phyloP scores from a whole-genome alignment of 805 yeast species.

The Saccharomycopsis sp. region DNA sequence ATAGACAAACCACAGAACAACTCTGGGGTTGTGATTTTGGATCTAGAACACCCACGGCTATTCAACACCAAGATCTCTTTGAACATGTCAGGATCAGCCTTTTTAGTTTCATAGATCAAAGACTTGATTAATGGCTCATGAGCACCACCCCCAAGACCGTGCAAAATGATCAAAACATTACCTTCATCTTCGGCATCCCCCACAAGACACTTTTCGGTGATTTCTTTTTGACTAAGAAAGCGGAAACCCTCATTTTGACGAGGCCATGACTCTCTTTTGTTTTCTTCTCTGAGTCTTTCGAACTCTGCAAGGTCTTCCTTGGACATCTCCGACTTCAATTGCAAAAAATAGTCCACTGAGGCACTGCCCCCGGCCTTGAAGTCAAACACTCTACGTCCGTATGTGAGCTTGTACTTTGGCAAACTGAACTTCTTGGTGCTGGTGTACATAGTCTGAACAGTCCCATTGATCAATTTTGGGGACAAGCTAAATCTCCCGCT shows the following conservation, averaged over 20 bases:
- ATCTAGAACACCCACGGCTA: slow-evolving; percentile 72
- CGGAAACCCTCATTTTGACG: slow-evolving; percentile 64
- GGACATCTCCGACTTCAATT: slow-evolving; percentile 32
- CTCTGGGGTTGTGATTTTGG: slow-evolving; percentile 62
- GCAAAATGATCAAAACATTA: slow-evolving; percentile 58
- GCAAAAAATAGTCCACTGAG: slow-evolving; percentile 61
- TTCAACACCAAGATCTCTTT: slow-evolving; percentile 57
- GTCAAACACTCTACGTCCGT: slow-evolving; percentile 61
- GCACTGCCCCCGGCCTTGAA: slow-evolving; percentile 64
- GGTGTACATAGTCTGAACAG: slow-evolving; percentile 70
- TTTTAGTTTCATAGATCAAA: slow-evolving; percentile 19
- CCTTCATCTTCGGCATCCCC: slow-evolving; percentile 31
- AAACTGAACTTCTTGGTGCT: slow-evolving; percentile 40
- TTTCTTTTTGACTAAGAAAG: slow-evolving; percentile 44
- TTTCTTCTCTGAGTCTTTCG: slow-evolving; percentile 32
- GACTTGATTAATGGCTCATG: slow-evolving; percentile 64
- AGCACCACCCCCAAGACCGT: slow-evolving; percentile 77
- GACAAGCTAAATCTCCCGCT: slow-evolving; percentile 30
- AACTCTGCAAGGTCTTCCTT: slow-evolving; percentile 28
- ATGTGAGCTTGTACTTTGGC: slow-evolving; percentile 47
- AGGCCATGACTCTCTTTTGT: slow-evolving; percentile 46
- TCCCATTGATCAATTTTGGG: slow-evolving; percentile 64
- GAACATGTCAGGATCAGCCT: slow-evolving; percentile 29
- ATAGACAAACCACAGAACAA: slow-evolving; percentile 65
- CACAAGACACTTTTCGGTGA: slow-evolving; percentile 27